A percentile compares a stretch with the other conserved stretches of the same genome.
Conservation (phyloP, 306 rosid genomes). For the Glycine tomentella region DNA sequence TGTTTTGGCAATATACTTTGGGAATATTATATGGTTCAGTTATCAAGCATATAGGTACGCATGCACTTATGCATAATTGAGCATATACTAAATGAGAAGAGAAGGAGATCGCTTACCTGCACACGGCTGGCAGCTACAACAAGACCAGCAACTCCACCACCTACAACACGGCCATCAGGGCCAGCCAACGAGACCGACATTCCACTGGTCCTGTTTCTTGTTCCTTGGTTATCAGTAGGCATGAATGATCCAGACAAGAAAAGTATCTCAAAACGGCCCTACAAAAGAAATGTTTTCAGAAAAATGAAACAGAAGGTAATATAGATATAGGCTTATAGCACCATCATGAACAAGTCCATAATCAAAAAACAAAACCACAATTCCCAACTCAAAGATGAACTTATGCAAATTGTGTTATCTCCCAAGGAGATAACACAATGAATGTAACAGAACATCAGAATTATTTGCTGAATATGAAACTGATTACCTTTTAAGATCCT, state of each 20-base stretch:
- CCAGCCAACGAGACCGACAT: slow-evolving; percentile 78
- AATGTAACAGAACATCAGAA: too few relatives aligned
- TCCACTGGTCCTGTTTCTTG: slow-evolving; percentile 79
- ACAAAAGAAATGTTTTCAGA: slow-evolving; percentile 35
- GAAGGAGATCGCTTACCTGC: slow-evolving; percentile 56
- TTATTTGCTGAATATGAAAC: too few relatives aligned
- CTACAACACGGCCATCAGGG: slow-evolving; percentile 78
- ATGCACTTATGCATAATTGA: neutral
- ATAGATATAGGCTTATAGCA: neutral
- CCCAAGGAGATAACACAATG: too few relatives aligned
- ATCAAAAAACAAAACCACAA: neutral
- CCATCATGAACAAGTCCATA: slow-evolving; percentile 11
- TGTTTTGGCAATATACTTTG: neutral
- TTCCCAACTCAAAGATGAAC: neutral
- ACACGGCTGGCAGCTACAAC: slow-evolving; percentile 83
- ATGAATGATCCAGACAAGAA: slow-evolving; percentile 78
- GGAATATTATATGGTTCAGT: neutral
- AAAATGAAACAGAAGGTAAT: neutral
- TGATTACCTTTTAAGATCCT: too few relatives aligned
- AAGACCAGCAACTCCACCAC: slow-evolving; percentile 82
- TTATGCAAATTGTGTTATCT: too few relatives aligned
- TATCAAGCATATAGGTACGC: neutral
- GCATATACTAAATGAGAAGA: neutral
- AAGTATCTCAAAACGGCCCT: slow-evolving; percentile 91
- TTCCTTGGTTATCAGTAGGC: slow-evolving; percentile 79